phyloP scores from a whole-genome alignment of 23 red algal species.

The Gracilariopsis chorda region DNA sequence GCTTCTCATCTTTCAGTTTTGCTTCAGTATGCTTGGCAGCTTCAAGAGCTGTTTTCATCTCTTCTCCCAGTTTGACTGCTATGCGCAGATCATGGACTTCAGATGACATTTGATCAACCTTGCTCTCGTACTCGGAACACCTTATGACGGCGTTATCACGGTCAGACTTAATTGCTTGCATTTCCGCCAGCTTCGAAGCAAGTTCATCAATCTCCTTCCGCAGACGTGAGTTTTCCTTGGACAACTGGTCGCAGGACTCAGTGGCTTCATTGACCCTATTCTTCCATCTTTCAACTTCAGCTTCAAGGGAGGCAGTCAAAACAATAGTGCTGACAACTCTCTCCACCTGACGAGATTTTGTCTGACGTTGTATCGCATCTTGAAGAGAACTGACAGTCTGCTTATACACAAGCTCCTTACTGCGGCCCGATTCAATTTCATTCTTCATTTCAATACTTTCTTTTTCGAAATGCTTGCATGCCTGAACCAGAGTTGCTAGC shows the following conservation, averaged over 20 bases:
- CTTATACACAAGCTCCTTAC: background rate
- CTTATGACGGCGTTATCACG: background rate
- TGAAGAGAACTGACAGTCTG: conserved; percentile 5
- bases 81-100: conserved; percentile 1
- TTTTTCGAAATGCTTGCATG: conserved; percentile 13
- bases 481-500: background rate
- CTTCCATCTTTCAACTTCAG: background rate
- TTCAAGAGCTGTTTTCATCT: conserved; percentile 1
- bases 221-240: background rate
- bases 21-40: background rate
- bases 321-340: conserved; percentile 14
- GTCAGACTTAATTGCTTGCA: background rate
- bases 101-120: background rate
- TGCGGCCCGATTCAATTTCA: conserved; percentile 23
- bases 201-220: background rate
- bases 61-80: background rate
- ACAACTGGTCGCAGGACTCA: background rate
- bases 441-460: conserved; percentile 35
- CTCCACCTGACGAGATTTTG: background rate
- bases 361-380: background rate
- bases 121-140: conserved; percentile 16
- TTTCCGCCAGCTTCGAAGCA: background rate
- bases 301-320: background rate
- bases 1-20: conserved; percentile 1
- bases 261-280: background rate